Base-by-base conservation (phyloP, 495 filamentous ascomycete species). In the Podospora anserina region DNA sequence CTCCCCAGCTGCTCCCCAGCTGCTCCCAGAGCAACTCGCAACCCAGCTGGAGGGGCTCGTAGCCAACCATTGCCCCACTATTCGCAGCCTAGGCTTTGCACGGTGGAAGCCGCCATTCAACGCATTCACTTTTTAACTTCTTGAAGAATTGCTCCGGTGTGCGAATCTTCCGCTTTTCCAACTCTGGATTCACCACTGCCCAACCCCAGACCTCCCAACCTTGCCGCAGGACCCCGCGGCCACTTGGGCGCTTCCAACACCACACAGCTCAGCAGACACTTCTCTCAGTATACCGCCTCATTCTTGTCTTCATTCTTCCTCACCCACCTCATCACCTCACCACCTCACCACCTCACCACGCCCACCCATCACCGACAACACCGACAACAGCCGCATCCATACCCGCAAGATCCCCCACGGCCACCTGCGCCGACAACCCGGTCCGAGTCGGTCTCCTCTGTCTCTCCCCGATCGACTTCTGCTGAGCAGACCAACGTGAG, bases 401-500 rank as follows among this genome's bases (percentile, higher is more conserved):
- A 23, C 23, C 66, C 28, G 63, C 60, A 54, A 6, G 19, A 11
- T 23, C 19, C 23, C 23, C 27, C 59, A 55, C 66, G 44, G 55
- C 55, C 63, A 63, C 66, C 56, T 9, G 53, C 68, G 18, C n/a
- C 59, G 20, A 66, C 63, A 56, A 69, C 34, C 63, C 66, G 70
- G 66, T 68, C 67, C 39, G 61, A 66, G 53, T 62, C 73, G 71
- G 67, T 61, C 39, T 49, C 9, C 39, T 49, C 39, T 49, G 2
- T 49, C 39, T 19, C 7, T 58, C 55, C 55, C 55, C 55, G 55
- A 58, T 58, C 55, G 55, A 58, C 55, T 19, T 7, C 61, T 74
- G 57, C 66, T 68, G 63, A 66, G 64, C 34, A 61, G 66, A 64
- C 63, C 68, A 71, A 32, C 63, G 59, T 4, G 64, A 71, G 70